Evolutionary conservation across 305 asterid species (phyloP).

Genomic region (Solanum hybrid): DNA sequence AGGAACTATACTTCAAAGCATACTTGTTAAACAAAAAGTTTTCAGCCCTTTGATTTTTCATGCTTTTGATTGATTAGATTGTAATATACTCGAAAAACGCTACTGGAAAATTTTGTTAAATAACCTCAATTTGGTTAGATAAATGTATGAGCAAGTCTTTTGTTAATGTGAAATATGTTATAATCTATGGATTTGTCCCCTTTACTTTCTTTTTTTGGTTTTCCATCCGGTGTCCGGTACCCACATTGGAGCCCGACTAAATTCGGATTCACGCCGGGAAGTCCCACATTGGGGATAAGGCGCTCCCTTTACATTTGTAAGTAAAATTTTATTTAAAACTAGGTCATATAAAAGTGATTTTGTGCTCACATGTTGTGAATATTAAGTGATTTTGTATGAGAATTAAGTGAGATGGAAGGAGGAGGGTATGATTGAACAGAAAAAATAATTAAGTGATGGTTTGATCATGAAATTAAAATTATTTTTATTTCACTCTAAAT

Average conservation of each 20-base stretch:
- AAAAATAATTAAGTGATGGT: neutral
- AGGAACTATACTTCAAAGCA: neutral
- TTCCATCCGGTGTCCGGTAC: too few species aligned
- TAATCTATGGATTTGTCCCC: neutral
- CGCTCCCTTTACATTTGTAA: too few species aligned
- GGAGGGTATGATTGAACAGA: neutral
- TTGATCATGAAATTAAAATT: neutral
- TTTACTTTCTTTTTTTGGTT: neutral
- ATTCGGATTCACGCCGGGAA: fast-evolving
- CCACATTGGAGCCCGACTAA: too few species aligned
- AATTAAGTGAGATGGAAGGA: neutral
- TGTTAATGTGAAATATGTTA: neutral
- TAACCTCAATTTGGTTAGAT: neutral
- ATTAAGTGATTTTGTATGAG: neutral
- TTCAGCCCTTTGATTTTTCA: neutral
- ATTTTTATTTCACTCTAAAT: neutral
- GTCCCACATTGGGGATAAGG: too few species aligned
- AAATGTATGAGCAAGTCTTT: neutral
- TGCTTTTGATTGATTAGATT: neutral
- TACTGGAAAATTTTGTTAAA: neutral
- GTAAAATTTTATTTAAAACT: neutral
- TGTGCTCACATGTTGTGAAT: neutral
- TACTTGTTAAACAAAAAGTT: neutral
- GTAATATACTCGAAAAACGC: neutral
- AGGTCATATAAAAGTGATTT: neutral